Percentiles rank a stretch among this genome's conserved stretches.
Conservation (phyloP, 177 flowering plant species). For the Vitis hybrid region DNA sequence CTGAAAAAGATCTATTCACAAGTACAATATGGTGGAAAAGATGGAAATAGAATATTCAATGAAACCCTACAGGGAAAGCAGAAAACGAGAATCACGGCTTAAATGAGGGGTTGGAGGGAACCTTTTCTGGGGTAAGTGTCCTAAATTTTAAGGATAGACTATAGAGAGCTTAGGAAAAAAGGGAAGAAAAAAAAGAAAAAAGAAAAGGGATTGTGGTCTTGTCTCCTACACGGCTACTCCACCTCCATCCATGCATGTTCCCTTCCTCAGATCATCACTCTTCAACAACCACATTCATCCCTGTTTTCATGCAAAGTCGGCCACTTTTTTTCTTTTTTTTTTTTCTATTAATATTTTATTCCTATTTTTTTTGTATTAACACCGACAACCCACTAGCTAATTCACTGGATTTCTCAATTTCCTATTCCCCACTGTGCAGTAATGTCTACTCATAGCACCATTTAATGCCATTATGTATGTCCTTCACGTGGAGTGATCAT, state of each 20-base stretch:
- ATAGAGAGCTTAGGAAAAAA: no score
- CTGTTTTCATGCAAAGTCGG: constrained; percentile 2
- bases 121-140: constrained; percentile 13
- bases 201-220: no score
- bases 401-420: not conserved
- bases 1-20: no score
- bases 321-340: not conserved
- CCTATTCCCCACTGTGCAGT: not conserved
- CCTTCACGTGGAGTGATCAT: not conserved
- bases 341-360: no score
- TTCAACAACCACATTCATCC: not conserved
- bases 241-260: no score
- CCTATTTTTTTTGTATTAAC: not conserved
- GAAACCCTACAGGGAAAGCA: constrained; percentile 13
- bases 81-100: constrained; percentile 26
- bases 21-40: not conserved
- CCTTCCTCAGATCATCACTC: no score
- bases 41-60: not conserved
- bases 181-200: no score
- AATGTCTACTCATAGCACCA: not conserved
- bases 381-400: not conserved
- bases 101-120: constrained; percentile 7
- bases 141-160: not conserved
- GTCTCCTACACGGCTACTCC: no score
- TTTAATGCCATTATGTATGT: not conserved